phyloP scores from a whole-genome alignment of 2,329 filamentous ascomycete species.

The Dothistroma septosporum region DNA sequence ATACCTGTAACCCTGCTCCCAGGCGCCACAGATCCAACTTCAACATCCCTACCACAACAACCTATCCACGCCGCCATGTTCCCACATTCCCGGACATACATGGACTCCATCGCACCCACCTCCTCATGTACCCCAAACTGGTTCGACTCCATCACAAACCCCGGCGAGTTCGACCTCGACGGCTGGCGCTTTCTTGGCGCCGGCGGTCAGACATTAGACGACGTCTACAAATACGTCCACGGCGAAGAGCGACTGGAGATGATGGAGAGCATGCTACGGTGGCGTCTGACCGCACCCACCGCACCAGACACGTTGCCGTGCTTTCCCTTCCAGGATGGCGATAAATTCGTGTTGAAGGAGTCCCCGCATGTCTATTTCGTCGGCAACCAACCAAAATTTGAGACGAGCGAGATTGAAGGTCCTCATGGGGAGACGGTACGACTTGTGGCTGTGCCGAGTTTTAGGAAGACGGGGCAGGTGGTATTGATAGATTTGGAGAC shows the following conservation, averaged over 20 bases:
- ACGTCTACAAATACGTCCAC: conserved; percentile 81
- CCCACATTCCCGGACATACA: conserved; percentile 67
- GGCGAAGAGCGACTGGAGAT: conserved; percentile 73
- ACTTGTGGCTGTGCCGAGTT: conserved; percentile 78
- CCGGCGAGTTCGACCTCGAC: conserved; percentile 84
- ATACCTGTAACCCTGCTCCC: conserved; percentile 87
- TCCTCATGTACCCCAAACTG: conserved; percentile 51
- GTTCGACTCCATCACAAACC: conserved; percentile 88
- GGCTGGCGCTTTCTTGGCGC: conserved; percentile 85
- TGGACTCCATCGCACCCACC: conserved; percentile 42
- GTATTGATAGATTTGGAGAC: conserved; percentile 83
- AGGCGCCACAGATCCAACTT: conserved; percentile 79
- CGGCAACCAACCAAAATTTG: conserved; percentile 54
- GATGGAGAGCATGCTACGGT: conserved; percentile 92
- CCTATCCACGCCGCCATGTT: conserved; percentile 92
- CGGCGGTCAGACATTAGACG: conserved; percentile 87
- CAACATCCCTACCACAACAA: conserved; percentile 85
- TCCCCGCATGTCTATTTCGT: conserved; percentile 91
- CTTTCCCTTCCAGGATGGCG: conserved; percentile 91
- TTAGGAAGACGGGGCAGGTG: conserved; percentile 71
- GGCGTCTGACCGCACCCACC: conserved; percentile 87
- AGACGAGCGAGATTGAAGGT: conserved; percentile 56
- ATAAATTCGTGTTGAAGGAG: conserved; percentile 79
- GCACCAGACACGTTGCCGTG: conserved; percentile 95
- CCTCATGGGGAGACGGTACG: conserved; percentile 63